Evolutionary conservation across 2,329 filamentous ascomycete species (phyloP).

Genomic region (Gliomastix tumulicola): DNA sequence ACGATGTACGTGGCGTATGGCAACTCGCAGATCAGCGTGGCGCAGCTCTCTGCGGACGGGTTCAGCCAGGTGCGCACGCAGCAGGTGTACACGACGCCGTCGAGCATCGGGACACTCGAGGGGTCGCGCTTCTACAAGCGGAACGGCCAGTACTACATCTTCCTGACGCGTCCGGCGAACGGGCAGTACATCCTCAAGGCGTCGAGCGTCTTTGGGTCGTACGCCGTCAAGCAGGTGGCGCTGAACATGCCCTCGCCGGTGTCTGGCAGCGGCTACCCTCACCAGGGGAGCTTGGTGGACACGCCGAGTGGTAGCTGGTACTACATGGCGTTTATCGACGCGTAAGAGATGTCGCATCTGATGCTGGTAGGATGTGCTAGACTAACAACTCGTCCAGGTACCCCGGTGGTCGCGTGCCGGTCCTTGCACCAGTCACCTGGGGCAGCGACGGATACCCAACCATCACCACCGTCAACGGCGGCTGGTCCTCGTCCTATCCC

Average conservation of each 20-base stretch:
- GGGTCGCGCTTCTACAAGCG: constrained; percentile 51
- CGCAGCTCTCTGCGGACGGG: constrained; percentile 40
- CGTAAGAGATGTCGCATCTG: no score
- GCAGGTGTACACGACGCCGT: constrained; percentile 9
- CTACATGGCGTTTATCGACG: constrained; percentile 49
- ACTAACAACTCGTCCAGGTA: no score
- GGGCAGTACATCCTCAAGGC: constrained; percentile 41
- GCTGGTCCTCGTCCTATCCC: constrained; percentile 11
- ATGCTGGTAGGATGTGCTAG: no score
- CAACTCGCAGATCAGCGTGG: constrained; percentile 37
- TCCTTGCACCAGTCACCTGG: constrained; percentile 48
- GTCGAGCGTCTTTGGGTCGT: constrained; percentile 45
- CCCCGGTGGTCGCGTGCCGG: constrained; percentile 49
- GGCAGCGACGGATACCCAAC: constrained; percentile 41
- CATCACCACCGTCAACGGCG: constrained; percentile 33
- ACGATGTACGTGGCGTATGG: constrained; percentile 51
- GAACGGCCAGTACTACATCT: constrained; percentile 48
- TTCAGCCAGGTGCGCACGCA: constrained; percentile 32
- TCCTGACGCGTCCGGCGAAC: constrained; percentile 34
- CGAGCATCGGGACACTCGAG: constrained; percentile 27
- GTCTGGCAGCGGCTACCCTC: constrained; percentile 33
- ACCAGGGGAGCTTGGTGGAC: constrained; percentile 50
- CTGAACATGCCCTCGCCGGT: constrained; percentile 27
- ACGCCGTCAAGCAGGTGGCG: constrained; percentile 37
- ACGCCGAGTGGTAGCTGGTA: constrained; percentile 48